Evolutionary conservation across 2,329 filamentous ascomycete species (phyloP), one percentile per base, ranked within the genome.

Genomic region (Phymatotrichopsis omnivora): DNA sequence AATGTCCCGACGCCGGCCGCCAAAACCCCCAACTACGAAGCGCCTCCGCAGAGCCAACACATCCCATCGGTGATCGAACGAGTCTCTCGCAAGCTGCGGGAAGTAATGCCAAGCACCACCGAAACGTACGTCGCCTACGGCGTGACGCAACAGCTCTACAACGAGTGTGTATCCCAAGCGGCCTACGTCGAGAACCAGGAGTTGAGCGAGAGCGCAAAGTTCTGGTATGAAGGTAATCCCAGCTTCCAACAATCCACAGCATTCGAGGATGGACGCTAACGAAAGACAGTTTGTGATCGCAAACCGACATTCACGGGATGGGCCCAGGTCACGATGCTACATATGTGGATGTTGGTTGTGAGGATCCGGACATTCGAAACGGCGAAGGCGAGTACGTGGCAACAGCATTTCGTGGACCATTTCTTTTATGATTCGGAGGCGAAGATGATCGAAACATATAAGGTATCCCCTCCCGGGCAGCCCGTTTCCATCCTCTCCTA

Each of bases 241-340:
- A 44, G 73, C 64, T 17, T 34, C 32, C 49, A 29, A n/a, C 14
- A 16, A 33, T 22, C 27, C 17, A 14, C 25, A 12, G 22, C 17
- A 11, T 24, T 16, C 17, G 8, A 17, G 2, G n/a, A n/a, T 29
- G 4, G n/a, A 16, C 25, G 10, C 24, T 43, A 44, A 16, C 43
- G 25, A 24, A 39, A 30, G 3, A 11, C 58, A 93, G 85, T 80
- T 40, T 76, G 94, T 53, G 75, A 75, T 20, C 75, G 98, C 14
- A 72, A 75, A 24, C 84, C 86, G 1, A 96, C 86, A 0, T 98
- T 98, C 65, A 87, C 80, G 61, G 89, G 84, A 45, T 98, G 91
- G 91, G 84, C 86, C 16, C 87, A 96, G 65, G 80, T 96, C 33
- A 91, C 87, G 27, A 93, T 94, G 72, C 74, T 98, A 47, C 89